Evolutionary conservation across 495 filamentous ascomycete species (phyloP), one percentile per base, ranked within the genome.

Genomic region (Neurospora cerealis): DNA sequence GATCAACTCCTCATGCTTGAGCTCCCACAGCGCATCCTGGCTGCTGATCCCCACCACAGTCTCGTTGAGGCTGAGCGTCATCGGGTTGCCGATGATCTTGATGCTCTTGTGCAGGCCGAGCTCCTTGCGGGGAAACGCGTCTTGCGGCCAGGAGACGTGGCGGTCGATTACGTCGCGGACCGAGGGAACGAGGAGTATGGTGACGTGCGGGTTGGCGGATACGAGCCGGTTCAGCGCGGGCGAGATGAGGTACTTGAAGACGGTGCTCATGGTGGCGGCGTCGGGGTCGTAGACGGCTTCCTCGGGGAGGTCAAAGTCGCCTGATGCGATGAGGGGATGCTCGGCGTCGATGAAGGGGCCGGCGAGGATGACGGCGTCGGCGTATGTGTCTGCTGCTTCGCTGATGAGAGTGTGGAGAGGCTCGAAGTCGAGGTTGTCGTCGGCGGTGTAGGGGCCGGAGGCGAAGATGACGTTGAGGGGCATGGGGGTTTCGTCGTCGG

Each of bases 271-370:
- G 10, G 93, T 96, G 9, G 89, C 91, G 4, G 89, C 89, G 78
- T 95, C 93, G 0, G 91, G 89, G 48, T 95, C 90, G 70, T 89
- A 82, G 17, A 77, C 69, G n/a, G 89, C 83, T 72, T 91, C 88
- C 5, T 93, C 89, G 5, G 93, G 94, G 34, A 97, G 87, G 77
- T 97, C 95, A 77, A 97, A 97, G 78, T 97, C 94, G 28, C 96
- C 96, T 2, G 90, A 87, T 71, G 92, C 91, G 70, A 99, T 87
- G n/a, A 96, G 83, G 5, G 96, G 95, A 77, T 99, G 96, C 74
- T 96, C 94, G 60, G 89, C 84, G 79, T 98, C 96, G 72, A 99
- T 85, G 80, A 98, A 97, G 3, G 96, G 96, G 0, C 96, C 96
- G 62, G 88, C 82, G 34, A 99, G 85, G 19, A 98, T 86, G 39